A percentile compares a stretch with the other conserved stretches of the same genome.
phyloP scores from a whole-genome alignment of 768 basidiomycete species.

The Boletus sp. region DNA sequence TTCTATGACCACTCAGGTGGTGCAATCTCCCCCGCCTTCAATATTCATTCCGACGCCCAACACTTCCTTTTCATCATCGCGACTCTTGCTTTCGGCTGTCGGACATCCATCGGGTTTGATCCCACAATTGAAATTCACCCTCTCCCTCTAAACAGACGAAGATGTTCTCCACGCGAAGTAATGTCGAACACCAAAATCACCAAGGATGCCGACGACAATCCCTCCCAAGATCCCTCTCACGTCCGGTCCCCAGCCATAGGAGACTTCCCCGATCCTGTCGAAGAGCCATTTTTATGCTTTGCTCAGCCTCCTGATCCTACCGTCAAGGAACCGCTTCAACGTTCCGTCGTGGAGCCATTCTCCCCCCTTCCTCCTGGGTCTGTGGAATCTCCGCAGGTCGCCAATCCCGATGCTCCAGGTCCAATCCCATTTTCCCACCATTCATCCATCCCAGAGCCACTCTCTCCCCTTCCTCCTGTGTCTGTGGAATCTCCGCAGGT shows the following conservation, averaged over 20 bases:
- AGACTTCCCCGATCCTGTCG: not conserved
- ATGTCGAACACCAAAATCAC: not conserved
- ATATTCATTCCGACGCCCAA: not conserved
- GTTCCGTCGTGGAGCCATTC: no score
- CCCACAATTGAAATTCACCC: not conserved
- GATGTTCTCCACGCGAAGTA: not conserved
- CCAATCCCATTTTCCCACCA: not conserved
- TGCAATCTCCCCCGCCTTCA: not conserved
- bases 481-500: no score
- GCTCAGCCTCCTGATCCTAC: no score
- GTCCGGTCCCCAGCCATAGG: no score
- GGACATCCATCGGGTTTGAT: not conserved
- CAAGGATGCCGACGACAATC: no score
- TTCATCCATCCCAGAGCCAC: not conserved
- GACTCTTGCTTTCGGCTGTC: not conserved
- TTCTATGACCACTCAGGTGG: not conserved
- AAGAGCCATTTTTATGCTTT: no score
- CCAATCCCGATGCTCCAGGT: not conserved
- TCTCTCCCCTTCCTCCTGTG: no score
- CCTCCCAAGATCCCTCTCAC: not conserved
- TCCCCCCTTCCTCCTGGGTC: not conserved
- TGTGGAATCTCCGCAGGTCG: not conserved
- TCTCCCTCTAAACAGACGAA: not conserved
- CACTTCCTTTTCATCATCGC: not conserved
- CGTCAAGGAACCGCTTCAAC: no score